Conservation (phyloP, 2,329 filamentous ascomycete genomes). For the Trichoderma afroharzianum region DNA sequence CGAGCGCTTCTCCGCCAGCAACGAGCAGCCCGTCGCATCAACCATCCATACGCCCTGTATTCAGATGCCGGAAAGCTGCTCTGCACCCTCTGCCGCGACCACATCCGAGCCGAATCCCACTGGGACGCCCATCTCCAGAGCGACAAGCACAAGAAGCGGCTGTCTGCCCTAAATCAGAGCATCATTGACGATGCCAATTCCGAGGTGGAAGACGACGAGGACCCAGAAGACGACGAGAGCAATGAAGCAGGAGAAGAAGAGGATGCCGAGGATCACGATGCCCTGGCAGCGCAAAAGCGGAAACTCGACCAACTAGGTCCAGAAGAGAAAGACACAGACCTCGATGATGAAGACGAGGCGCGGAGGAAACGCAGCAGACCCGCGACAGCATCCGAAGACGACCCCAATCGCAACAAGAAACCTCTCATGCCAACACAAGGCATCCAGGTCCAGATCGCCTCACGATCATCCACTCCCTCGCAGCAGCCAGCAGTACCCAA, state of each 20-base stretch:
- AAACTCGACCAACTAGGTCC: conserved; percentile 35
- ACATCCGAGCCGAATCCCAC: conserved; percentile 61
- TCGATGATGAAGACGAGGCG: conserved; percentile 28
- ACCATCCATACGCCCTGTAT: conserved; percentile 66
- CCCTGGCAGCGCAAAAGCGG: conserved; percentile 29
- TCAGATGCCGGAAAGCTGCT: conserved; percentile 63
- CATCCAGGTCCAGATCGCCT: conserved; percentile 61
- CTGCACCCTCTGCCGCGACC: conserved; percentile 63
- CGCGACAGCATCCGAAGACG: conserved; percentile 27
- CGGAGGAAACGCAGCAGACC: conserved; percentile 47
- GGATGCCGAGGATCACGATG: conserved; percentile 1
- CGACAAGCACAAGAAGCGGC: conserved; percentile 36
- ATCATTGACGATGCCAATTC: conserved; percentile 18
- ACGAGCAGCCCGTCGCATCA: conserved; percentile 68
- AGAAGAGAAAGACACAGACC: conserved; percentile 35
- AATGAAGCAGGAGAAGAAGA: neutral
- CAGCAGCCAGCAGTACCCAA: neutral
- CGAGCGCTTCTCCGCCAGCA: conserved; percentile 76
- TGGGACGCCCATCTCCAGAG: conserved; percentile 62
- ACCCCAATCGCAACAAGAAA: conserved; percentile 39
- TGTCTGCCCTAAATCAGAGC: neutral
- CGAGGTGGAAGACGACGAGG: neutral
- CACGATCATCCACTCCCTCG: conserved; percentile 58
- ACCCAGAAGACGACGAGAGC: neutral
- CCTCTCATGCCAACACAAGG: conserved; percentile 53